Conservation (phyloP, 2,329 filamentous ascomycete species). For the Clonostachys chloroleuca region DNA sequence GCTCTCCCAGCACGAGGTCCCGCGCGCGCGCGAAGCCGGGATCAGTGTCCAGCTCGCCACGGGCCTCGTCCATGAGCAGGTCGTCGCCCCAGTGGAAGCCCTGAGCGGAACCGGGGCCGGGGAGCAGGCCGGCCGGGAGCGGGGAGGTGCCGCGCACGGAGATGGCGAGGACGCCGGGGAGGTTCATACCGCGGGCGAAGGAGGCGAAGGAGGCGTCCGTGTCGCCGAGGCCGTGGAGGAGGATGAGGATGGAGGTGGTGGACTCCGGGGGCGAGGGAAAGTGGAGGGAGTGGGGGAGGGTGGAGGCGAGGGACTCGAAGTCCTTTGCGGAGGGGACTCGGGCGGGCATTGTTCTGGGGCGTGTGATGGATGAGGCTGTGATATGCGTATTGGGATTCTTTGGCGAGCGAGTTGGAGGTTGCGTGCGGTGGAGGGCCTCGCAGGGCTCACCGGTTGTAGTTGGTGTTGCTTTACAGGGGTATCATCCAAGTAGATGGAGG, state of each 20-base stretch:
- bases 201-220: conserved; percentile 61
- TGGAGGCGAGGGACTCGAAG: conserved; percentile 36
- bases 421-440: too few species aligned
- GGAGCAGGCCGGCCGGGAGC: conserved; percentile 62
- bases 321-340: conserved; percentile 46
- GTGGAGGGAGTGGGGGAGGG: conserved; percentile 38
- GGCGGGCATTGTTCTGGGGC: conserved; percentile 27
- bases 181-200: conserved; percentile 63
- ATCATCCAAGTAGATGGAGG: too few species aligned
- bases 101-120: conserved; percentile 11
- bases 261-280: conserved; percentile 52
- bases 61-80: conserved; percentile 34
- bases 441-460: too few species aligned
- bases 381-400: too few species aligned
- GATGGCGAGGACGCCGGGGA: conserved; percentile 75
- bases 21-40: conserved; percentile 52
- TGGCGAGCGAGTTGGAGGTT: too few species aligned
- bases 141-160: conserved; percentile 67
- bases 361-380: too few species aligned
- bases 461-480: too few species aligned
- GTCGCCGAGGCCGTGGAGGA: conserved; percentile 84
- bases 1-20: conserved; percentile 37
- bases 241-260: conserved; percentile 70
- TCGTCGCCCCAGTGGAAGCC: conserved; percentile 66
- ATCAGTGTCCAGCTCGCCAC: conserved; percentile 54